Evolutionary conservation across 1,284 basidiomycete species (phyloP).

Genomic region (Tausonia pullulans): DNA sequence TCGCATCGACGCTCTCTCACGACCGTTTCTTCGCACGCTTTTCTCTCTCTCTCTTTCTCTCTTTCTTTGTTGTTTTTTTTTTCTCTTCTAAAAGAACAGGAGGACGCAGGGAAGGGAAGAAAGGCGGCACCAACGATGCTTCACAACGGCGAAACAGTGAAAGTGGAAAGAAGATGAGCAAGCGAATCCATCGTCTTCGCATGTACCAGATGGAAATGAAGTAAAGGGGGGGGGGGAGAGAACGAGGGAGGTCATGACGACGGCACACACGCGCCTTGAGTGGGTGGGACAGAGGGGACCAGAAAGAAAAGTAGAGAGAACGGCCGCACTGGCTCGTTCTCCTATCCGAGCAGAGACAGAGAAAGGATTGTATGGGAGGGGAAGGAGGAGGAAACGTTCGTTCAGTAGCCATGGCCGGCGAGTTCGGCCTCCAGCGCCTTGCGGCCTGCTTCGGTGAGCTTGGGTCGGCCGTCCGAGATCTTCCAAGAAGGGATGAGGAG

Average conservation of each 20-base stretch:
- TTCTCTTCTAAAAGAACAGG: background rate
- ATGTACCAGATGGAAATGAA: background rate
- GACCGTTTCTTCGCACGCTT: background rate
- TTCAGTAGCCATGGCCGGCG: slow-evolving; percentile 15
- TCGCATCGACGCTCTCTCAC: background rate
- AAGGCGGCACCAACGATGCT: background rate
- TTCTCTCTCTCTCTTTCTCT: background rate
- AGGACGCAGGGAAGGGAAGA: background rate
- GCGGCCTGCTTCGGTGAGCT: slow-evolving; percentile 56
- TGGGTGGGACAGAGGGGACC: background rate
- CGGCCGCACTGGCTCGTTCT: no score
- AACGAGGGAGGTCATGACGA: background rate
- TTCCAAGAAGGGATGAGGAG: slow-evolving; percentile 25
- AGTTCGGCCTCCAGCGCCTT: slow-evolving; percentile 62
- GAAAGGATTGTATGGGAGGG: background rate
- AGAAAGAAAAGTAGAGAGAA: background rate
- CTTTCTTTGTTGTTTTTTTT: background rate
- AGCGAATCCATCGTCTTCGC: no score
- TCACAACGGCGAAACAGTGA: no score
- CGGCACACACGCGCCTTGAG: background rate
- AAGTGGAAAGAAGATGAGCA: background rate
- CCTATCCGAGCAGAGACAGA: background rate
- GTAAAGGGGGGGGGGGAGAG: background rate
- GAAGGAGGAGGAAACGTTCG: background rate
- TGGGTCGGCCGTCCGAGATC: slow-evolving; percentile 59